A percentile compares a stretch with the other conserved stretches of the same genome.
Conservation (phyloP, 179 eudicot species). For the Heliamphora pulchella region DNA sequence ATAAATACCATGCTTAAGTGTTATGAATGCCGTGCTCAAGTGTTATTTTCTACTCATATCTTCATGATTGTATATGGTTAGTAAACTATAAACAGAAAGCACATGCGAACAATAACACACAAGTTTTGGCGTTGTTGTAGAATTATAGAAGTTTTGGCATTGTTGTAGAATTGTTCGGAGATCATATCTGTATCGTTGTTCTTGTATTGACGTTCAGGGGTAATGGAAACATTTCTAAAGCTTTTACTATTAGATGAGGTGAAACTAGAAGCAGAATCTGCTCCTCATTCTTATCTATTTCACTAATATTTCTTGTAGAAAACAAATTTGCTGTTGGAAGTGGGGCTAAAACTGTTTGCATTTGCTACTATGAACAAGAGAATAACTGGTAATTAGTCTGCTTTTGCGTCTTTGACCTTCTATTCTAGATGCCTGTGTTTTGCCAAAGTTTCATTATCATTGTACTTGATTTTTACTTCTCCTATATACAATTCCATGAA, state of each 20-base stretch:
- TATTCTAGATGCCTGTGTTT: neutral
- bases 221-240: neutral
- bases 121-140: neutral
- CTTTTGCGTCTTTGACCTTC: constrained; percentile 7
- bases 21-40: no score
- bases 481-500: neutral
- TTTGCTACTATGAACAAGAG: constrained; percentile 99
- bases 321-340: constrained; percentile 99
- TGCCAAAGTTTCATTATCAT: constrained; percentile 2
- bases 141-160: neutral
- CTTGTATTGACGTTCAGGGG: constrained; percentile 1
- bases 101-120: neutral
- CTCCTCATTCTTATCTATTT: constrained; percentile 12
- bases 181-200: neutral
- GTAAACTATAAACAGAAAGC: neutral
- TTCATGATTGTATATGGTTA: neutral
- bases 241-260: neutral
- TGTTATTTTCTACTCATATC: neutral
- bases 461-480: neutral
- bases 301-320: constrained; percentile 41
- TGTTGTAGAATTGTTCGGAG: neutral
- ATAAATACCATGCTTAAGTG: neutral
- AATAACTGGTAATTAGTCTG: constrained; percentile 71
- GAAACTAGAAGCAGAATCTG: neutral
- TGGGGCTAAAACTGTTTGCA: constrained; percentile 97